These are phyloP conservation scores for Melanomma pulvis-pyrius DNA, from an alignment of 495 filamentous ascomycete genomes.

Conservation along the genomic window DNA sequence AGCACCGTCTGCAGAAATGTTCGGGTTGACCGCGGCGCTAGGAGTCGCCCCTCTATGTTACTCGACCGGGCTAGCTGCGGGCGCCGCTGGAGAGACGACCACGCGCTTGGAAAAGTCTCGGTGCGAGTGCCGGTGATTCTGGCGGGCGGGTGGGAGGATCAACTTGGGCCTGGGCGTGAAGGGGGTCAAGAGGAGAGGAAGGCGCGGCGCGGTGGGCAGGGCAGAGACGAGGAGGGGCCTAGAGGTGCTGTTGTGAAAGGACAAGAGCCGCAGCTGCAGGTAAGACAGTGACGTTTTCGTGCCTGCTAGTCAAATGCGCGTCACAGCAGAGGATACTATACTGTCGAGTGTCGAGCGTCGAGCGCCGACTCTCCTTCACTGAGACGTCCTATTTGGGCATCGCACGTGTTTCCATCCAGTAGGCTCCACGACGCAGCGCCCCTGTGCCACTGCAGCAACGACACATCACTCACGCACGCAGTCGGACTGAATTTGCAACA, in stretches of 20 bases:
- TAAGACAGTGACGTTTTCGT: no score
- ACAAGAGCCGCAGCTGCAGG: neutral
- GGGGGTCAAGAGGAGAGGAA: no score
- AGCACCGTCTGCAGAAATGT: constrained; percentile 36
- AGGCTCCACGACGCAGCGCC: constrained; percentile 21
- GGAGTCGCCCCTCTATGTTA: constrained; percentile 31
- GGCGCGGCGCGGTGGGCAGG: no score
- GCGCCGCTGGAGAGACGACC: neutral
- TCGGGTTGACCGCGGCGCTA: constrained; percentile 37
- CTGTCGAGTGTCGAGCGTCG: no score
- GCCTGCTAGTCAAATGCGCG: no score
- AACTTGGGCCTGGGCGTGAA: neutral
- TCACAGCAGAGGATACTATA: no score
- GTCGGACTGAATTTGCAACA: neutral
- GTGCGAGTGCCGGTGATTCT: neutral
- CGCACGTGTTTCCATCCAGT: constrained; percentile 20
- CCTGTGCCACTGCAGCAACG: constrained; percentile 12
- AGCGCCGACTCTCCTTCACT: neutral
- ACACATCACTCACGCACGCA: constrained; percentile 5
- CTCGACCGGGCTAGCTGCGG: constrained; percentile 22
- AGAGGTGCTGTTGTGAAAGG: constrained; percentile 15
- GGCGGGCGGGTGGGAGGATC: neutral
- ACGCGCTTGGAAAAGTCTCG: neutral
- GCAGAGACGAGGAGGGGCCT: no score
- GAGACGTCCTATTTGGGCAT: neutral